Percentiles rank a stretch among this genome's conserved stretches.
phyloP scores from a whole-genome alignment of 2,329 filamentous ascomycete species.

The Canariomyces notabilis region DNA sequence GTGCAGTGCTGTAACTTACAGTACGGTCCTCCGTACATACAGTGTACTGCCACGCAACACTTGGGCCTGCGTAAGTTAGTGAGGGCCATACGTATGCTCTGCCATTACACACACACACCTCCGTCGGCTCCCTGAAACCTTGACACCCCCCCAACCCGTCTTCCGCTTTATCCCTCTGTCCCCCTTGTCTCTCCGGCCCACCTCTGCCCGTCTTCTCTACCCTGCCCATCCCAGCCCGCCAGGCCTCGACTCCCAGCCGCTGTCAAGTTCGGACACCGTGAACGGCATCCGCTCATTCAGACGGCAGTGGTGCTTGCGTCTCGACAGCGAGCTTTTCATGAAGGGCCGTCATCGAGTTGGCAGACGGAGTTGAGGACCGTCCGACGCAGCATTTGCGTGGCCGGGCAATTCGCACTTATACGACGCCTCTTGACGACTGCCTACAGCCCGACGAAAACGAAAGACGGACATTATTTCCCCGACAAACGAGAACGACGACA shows the following conservation, averaged over 20 bases:
- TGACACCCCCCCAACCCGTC: slow-evolving; percentile 18
- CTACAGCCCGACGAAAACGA: too few relatives aligned
- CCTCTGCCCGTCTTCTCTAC: slow-evolving; percentile 10
- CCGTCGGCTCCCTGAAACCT: slow-evolving; percentile 22
- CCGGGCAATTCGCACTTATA: slow-evolving; percentile 20
- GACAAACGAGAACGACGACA: slow-evolving; percentile 6
- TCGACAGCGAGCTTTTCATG: slow-evolving; percentile 14
- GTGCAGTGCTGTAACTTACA: too few relatives aligned
- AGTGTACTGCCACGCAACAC: slow-evolving; percentile 23
- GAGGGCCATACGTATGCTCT: slow-evolving; percentile 17
- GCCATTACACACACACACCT: slow-evolving; percentile 15
- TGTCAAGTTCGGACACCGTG: slow-evolving; percentile 6
- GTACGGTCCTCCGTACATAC: not conserved
- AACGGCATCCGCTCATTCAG: slow-evolving; percentile 16
- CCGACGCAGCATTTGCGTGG: too few relatives aligned
- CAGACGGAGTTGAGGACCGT: not conserved
- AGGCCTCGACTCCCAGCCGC: slow-evolving; percentile 11
- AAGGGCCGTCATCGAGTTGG: slow-evolving; percentile 3
- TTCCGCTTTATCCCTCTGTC: slow-evolving; percentile 24
- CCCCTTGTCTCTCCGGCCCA: slow-evolving; percentile 18
- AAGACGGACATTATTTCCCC: too few relatives aligned
- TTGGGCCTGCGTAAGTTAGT: slow-evolving; percentile 16
- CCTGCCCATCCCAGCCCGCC: slow-evolving; percentile 11
- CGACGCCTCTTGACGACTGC: slow-evolving; percentile 17
- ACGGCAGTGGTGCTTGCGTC: slow-evolving; percentile 12